Conservation (phyloP, 2,329 filamentous ascomycete species). For the Botrytis byssoidea region DNA sequence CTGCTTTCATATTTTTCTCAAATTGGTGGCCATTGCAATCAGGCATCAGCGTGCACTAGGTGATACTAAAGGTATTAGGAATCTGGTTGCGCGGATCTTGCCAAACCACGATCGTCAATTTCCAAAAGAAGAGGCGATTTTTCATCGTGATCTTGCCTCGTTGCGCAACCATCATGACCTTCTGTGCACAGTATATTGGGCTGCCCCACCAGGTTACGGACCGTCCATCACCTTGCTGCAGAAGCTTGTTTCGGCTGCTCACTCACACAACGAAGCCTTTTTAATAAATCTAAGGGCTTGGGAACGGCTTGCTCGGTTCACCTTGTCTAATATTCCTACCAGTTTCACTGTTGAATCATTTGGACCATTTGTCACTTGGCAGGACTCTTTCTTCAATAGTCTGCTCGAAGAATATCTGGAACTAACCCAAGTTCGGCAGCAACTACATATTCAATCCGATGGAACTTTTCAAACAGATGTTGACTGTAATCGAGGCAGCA, state of each 20-base stretch:
- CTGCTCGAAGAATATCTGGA: constrained; percentile 55
- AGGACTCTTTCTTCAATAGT: constrained; percentile 56
- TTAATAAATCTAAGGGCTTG: constrained; percentile 63
- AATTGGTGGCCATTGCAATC: constrained; percentile 59
- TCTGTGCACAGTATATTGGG: constrained; percentile 65
- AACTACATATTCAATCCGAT: constrained; percentile 23
- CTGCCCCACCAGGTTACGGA: constrained; percentile 53
- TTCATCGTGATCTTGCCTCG: constrained; percentile 60
- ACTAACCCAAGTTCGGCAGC: constrained; percentile 26
- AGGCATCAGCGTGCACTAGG: constrained; percentile 49
- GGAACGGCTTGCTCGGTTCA: constrained; percentile 59
- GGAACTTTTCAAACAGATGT: constrained; percentile 22
- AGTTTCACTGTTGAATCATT: constrained; percentile 41
- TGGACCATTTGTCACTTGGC: constrained; percentile 55
- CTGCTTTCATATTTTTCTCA: constrained; percentile 68
- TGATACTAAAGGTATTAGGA: constrained; percentile 57
- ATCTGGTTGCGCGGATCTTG: constrained; percentile 59
- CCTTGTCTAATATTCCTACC: constrained; percentile 49
- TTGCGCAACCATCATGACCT: constrained; percentile 69
- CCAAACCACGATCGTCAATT: constrained; percentile 66
- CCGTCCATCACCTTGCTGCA: constrained; percentile 56
- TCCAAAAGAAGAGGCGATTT: constrained; percentile 59
- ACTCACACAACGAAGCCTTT: constrained; percentile 65
- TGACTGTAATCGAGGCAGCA: constrained; percentile 27
- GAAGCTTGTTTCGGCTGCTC: constrained; percentile 56